These are phyloP conservation scores for Xylaria sp. DNA, from an alignment of 2,329 filamentous ascomycete species.

Conservation along the genomic window DNA sequence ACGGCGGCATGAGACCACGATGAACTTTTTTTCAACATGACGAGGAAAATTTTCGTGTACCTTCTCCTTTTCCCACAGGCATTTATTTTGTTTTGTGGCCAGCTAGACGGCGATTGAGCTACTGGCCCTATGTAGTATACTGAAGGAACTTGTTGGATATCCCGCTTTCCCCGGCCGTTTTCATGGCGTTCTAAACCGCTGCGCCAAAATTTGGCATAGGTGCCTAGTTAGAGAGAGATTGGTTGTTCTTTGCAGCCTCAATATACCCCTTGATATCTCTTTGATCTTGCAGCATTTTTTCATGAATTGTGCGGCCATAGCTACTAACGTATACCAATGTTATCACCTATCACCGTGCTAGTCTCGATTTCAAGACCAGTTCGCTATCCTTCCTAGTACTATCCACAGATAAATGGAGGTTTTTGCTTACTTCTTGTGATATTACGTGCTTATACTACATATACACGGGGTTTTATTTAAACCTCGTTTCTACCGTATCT, in stretches of 20 bases:
- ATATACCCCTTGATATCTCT: constrained; percentile 29
- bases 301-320: not conserved
- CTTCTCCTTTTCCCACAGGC: constrained; percentile 4
- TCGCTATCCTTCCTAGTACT: no score
- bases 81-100: constrained; percentile 10
- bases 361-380: not conserved
- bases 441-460: not conserved
- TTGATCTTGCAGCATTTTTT: not conserved
- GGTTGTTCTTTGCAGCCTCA: constrained; percentile 23
- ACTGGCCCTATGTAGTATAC: constrained; percentile 30
- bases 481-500: no score
- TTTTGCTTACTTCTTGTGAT: not conserved
- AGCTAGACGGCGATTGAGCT: constrained; percentile 6
- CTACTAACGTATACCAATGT: not conserved
- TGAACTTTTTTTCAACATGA: constrained; percentile 11
- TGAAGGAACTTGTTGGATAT: constrained; percentile 18
- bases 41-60: constrained; percentile 23
- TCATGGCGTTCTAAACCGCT: constrained; percentile 12
- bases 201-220: constrained; percentile 2
- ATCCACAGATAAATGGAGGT: no score
- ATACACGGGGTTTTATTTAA: no score
- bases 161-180: constrained; percentile 11
- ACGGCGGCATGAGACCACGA: constrained; percentile 28
- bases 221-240: constrained; percentile 19
- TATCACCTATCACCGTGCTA: not conserved